A percentile compares a stretch with the other conserved stretches of the same genome.
Evolutionary conservation across 2,329 filamentous ascomycete genomes (phyloP).

Genomic region (Aspergillus ruber): DNA sequence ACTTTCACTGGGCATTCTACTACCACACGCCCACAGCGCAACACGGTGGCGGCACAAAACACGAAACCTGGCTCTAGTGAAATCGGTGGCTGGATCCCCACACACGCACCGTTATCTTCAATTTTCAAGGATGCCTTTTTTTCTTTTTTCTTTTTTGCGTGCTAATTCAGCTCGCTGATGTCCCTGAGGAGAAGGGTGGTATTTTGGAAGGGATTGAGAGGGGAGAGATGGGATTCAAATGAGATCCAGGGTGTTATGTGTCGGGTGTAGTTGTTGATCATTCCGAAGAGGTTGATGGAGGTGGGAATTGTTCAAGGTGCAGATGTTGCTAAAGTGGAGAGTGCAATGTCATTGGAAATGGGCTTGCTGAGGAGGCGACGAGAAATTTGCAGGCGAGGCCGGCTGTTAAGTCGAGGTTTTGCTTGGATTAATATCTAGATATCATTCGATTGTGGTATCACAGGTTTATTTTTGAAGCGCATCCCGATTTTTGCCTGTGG

Average conservation of each 20-base stretch:
- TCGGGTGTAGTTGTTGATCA: not conserved
- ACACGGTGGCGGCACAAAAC: not conserved
- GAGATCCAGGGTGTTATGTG: not conserved
- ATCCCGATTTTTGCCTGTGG: too few relatives aligned
- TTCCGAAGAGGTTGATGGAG: not conserved
- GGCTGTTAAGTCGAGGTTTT: not conserved
- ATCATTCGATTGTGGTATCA: too few relatives aligned
- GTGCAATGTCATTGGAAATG: too few relatives aligned
- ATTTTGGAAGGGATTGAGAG: not conserved
- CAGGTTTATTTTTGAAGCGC: too few relatives aligned
- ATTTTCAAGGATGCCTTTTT: not conserved
- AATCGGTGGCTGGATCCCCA: too few relatives aligned
- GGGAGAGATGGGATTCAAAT: not conserved
- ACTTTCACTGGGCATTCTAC: constrained; percentile 27
- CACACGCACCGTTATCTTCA: too few relatives aligned
- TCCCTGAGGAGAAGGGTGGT: not conserved
- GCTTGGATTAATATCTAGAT: too few relatives aligned
- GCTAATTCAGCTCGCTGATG: not conserved
- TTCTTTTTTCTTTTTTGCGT: too few relatives aligned
- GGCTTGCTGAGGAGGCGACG: not conserved
- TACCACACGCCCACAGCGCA: constrained; percentile 8
- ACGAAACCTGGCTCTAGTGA: not conserved
- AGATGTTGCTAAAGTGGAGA: too few relatives aligned
- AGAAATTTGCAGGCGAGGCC: not conserved
- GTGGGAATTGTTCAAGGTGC: not conserved